These are phyloP conservation scores for Solanum okadae DNA, from an alignment of 257 asterid genomes.

Conservation along the genomic window DNA sequence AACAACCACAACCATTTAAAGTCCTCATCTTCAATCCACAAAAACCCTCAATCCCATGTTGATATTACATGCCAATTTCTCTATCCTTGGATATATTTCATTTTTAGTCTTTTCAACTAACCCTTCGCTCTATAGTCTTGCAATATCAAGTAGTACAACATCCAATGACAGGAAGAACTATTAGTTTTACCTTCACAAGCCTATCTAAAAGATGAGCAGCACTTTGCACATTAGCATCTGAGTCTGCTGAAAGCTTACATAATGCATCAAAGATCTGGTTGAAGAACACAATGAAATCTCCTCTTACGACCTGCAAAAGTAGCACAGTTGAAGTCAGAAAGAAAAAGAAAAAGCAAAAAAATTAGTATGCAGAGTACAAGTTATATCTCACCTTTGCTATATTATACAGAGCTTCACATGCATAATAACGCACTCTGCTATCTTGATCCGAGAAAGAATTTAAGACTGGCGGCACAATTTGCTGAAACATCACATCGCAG, in stretches of 20 bases:
- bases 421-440: constrained; percentile 97
- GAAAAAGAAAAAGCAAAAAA: constrained; percentile 5
- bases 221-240: constrained; percentile 97
- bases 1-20: neutral
- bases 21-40: neutral
- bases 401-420: constrained; percentile 97
- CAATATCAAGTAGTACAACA: neutral
- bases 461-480: constrained; percentile 97
- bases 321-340: neutral
- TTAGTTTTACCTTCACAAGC: constrained; percentile 71
- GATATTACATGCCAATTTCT: neutral
- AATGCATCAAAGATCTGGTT: constrained; percentile 91
- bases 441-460: constrained; percentile 89
- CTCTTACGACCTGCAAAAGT: constrained; percentile 87
- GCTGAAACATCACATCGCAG: constrained; percentile 37
- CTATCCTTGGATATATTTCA: neutral
- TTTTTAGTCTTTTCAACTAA: neutral
- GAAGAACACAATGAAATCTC: constrained; percentile 96
- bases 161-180: neutral
- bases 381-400: constrained; percentile 78
- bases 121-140: neutral
- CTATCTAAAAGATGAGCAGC: constrained; percentile 99
- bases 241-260: constrained; percentile 97
- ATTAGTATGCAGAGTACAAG: neutral
- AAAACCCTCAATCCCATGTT: neutral